Percentiles rank a stretch among this genome's conserved stretches.
Conservation (phyloP, 108 stramenopile species). For the Nannochloropsis salina region DNA sequence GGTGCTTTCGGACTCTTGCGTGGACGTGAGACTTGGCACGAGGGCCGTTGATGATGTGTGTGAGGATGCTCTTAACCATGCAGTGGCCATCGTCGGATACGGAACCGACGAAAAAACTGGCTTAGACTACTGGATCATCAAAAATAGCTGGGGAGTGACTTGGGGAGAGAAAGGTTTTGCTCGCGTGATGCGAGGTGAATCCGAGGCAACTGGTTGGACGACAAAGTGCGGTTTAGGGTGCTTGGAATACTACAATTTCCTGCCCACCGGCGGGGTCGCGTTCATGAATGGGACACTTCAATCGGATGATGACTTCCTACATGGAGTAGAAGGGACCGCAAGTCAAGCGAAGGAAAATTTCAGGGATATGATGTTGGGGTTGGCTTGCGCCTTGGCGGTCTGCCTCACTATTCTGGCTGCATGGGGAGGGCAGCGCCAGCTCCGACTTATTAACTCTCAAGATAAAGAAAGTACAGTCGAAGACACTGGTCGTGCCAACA, state of each 20-base stretch:
- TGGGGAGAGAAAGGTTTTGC: conserved; percentile 47
- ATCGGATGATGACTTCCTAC: neutral
- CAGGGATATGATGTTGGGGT: neutral
- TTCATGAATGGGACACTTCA: neutral
- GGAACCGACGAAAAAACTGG: conserved; percentile 29
- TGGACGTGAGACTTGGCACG: neutral
- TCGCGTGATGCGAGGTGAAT: conserved; percentile 32
- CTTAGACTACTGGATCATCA: conserved; percentile 50
- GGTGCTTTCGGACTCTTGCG: conserved; percentile 3
- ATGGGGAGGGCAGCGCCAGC: no score
- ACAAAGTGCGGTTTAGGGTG: neutral
- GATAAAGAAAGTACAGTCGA: no score
- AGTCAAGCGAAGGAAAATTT: neutral
- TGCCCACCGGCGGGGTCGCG: neutral
- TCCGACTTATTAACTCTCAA: no score
- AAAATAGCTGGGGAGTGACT: conserved; percentile 47
- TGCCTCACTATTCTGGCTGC: no score
- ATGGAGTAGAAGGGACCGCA: neutral
- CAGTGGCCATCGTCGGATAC: conserved; percentile 40
- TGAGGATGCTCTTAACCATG: conserved; percentile 32
- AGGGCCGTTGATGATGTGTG: neutral
- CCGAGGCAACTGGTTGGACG: neutral
- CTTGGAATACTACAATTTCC: conserved; percentile 20
- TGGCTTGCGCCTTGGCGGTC: neutral
- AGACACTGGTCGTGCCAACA: neutral